phyloP scores from a whole-genome alignment of 2,329 filamentous ascomycete species.

The Cladosporium oxysporum region DNA sequence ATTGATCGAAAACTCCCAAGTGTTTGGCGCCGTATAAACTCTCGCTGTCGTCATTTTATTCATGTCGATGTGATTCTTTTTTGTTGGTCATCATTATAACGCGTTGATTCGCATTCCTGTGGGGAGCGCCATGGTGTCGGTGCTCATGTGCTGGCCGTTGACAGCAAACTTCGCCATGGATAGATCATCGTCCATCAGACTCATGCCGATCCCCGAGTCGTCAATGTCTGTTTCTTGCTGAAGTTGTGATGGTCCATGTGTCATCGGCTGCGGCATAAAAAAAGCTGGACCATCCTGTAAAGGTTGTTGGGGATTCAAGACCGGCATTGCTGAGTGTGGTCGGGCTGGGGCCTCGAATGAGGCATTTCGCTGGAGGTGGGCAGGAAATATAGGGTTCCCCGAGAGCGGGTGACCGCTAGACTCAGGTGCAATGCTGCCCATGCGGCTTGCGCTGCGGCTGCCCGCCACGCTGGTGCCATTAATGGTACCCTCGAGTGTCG shows the following conservation, averaged over 20 bases:
- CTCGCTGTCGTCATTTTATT: slow-evolving; percentile 14
- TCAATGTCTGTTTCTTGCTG: slow-evolving; percentile 38
- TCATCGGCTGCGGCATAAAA: slow-evolving; percentile 25
- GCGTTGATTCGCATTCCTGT: slow-evolving; percentile 18
- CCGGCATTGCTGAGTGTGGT: slow-evolving; percentile 13
- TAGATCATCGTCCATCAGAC: slow-evolving; percentile 38
- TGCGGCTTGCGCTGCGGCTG: slow-evolving; percentile 35
- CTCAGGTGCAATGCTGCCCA: slow-evolving; percentile 37
- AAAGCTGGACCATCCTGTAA: slow-evolving; percentile 16
- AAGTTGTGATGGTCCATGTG: slow-evolving; percentile 23
- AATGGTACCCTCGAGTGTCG: slow-evolving; percentile 22
- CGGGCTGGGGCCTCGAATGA: slow-evolving; percentile 2
- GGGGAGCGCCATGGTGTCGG: slow-evolving; percentile 12
- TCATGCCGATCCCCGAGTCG: slow-evolving; percentile 42
- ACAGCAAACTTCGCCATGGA: slow-evolving; percentile 16
- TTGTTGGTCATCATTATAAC: slow-evolving; percentile 5
- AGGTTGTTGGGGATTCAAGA: slow-evolving; percentile 15
- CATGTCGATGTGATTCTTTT: slow-evolving; percentile 6
- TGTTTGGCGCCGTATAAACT: slow-evolving; percentile 13
- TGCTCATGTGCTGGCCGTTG: slow-evolving; percentile 12
- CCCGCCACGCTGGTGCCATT: slow-evolving; percentile 28
- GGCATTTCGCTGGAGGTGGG: slow-evolving; percentile 14
- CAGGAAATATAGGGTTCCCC: slow-evolving; percentile 22
- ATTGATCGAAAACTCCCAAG: slow-evolving; percentile 12
- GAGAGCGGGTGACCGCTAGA: slow-evolving; percentile 24